Conservation (phyloP, 495 filamentous ascomycete species). For the Neurospora sp. region DNA sequence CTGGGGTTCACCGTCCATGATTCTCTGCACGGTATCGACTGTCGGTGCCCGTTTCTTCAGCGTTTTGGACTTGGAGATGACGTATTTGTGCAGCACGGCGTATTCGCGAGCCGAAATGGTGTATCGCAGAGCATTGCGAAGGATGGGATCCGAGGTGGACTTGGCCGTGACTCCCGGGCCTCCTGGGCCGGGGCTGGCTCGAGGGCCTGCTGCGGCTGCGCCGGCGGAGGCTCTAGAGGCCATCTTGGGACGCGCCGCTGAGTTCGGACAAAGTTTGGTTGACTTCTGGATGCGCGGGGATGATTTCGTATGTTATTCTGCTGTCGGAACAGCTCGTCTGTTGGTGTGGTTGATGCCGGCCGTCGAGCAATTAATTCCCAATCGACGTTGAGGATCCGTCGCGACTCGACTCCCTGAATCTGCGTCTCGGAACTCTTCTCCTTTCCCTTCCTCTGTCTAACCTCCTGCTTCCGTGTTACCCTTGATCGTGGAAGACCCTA, state of each 20-base stretch:
- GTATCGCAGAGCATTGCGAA: constrained; percentile 72
- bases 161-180: constrained; percentile 21
- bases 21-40: constrained; percentile 36
- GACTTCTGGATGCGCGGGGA: not conserved
- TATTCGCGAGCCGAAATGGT: constrained; percentile 81
- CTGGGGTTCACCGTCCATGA: constrained; percentile 30
- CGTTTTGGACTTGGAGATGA: constrained; percentile 55
- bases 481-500: not conserved
- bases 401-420: not conserved
- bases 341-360: not conserved
- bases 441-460: not conserved
- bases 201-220: constrained; percentile 2
- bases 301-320: not conserved
- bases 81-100: constrained; percentile 65
- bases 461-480: not conserved
- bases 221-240: constrained; percentile 9
- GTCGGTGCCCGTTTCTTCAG: constrained; percentile 52
- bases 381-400: not conserved
- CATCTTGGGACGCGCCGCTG: constrained; percentile 14
- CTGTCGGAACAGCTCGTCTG: not conserved
- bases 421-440: not conserved
- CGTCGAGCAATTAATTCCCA: not conserved
- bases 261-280: not conserved
- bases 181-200: constrained; percentile 8
- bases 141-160: constrained; percentile 46